Percentiles rank a stretch among this genome's conserved stretches.
These are phyloP conservation scores for Ascosphaera apis DNA, from an alignment of 2,329 filamentous ascomycete species.

Conservation along the genomic window DNA sequence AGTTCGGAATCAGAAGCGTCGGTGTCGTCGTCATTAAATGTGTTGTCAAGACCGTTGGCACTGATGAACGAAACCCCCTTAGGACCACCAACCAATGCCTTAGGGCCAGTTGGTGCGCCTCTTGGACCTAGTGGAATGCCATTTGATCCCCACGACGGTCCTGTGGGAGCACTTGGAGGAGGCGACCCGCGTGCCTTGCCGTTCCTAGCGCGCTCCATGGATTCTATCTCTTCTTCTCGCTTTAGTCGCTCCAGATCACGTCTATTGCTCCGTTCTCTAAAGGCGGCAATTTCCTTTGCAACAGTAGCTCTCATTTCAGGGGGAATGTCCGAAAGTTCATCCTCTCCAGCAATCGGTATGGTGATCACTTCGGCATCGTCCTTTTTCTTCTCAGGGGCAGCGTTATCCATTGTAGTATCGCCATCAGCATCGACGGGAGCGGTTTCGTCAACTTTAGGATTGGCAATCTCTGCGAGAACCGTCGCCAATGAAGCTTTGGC, in stretches of 20 bases:
- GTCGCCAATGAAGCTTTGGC: conserved; percentile 45
- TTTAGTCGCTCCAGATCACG: conserved; percentile 71
- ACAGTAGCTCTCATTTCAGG: conserved; percentile 92
- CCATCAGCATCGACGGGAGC: conserved; percentile 37
- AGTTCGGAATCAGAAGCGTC: conserved; percentile 75
- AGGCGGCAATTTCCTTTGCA: conserved; percentile 78
- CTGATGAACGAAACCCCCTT: conserved; percentile 68
- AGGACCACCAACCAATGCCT: no score
- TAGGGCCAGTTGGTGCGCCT: conserved; percentile 54
- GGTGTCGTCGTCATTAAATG: conserved; percentile 50
- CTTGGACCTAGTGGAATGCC: conserved; percentile 55
- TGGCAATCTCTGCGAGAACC: conserved; percentile 48
- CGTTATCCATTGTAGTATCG: conserved; percentile 46
- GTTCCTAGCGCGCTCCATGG: conserved; percentile 55
- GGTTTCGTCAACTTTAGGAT: conserved; percentile 31
- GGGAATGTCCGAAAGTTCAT: conserved; percentile 86
- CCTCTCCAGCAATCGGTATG: conserved; percentile 67
- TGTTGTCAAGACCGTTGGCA: conserved; percentile 43
- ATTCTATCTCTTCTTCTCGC: conserved; percentile 80
- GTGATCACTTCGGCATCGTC: conserved; percentile 62
- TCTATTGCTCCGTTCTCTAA: conserved; percentile 73
- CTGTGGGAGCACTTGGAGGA: conserved; percentile 36
- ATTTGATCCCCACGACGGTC: conserved; percentile 41
- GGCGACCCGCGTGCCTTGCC: conserved; percentile 45
- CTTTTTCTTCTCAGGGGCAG: conserved; percentile 30